Percentiles rank a stretch among this genome's conserved stretches.
Conservation (phyloP, 768 basidiomycete species). For the Lactarius tabidus region DNA sequence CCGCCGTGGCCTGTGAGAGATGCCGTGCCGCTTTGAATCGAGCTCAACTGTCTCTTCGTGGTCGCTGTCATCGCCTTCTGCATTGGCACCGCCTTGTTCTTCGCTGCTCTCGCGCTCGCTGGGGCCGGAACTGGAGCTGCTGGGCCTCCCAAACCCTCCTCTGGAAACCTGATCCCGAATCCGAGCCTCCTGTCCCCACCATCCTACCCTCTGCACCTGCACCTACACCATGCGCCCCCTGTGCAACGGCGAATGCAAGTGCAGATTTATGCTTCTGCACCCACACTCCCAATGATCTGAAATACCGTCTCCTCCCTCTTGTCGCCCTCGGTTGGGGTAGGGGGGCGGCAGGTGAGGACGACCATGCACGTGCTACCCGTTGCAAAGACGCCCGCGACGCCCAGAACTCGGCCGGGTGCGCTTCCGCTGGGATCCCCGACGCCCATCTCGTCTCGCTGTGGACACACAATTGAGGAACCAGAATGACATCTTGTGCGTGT, state of each 20-base stretch:
- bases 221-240: not conserved
- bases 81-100: constrained; percentile 16
- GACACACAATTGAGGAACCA: constrained; percentile 52
- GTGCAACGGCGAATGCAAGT: constrained; percentile 44
- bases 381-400: constrained; percentile 47
- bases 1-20: constrained; percentile 16
- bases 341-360: constrained; percentile 36
- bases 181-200: constrained; percentile 21
- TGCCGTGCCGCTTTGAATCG: constrained; percentile 49
- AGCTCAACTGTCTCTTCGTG: constrained; percentile 44
- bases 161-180: constrained; percentile 21
- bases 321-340: constrained; percentile 34
- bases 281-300: constrained; percentile 69
- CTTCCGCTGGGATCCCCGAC: constrained; percentile 68
- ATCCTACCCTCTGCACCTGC: constrained; percentile 7
- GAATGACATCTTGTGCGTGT: constrained; percentile 62
- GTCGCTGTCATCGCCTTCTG: constrained; percentile 32
- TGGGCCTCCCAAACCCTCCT: constrained; percentile 29
- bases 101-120: constrained; percentile 6
- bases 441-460: not conserved
- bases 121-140: constrained; percentile 17
- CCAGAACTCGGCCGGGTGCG: constrained; percentile 77
- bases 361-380: constrained; percentile 67
- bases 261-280: constrained; percentile 50
- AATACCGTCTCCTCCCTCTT: constrained; percentile 61